These are phyloP conservation scores for Suhomyces sp. DNA, from an alignment of 805 yeast genomes.

Conservation along the genomic window DNA sequence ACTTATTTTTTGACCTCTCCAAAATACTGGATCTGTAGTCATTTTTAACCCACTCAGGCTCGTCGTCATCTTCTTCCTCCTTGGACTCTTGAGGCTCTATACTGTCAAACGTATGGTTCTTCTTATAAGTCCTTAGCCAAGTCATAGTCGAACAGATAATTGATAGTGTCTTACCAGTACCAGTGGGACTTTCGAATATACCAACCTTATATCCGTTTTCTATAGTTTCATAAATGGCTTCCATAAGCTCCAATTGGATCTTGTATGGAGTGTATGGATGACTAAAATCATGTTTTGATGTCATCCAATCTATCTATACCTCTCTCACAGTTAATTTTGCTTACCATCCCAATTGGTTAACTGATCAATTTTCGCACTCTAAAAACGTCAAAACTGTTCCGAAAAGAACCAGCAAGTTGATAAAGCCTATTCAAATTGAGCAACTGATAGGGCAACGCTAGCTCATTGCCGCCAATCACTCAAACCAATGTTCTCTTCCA, in stretches of 20 bases:
- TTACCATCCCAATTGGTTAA: background rate
- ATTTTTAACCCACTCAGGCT: constrained; percentile 67
- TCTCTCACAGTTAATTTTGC: background rate
- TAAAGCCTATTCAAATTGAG: background rate
- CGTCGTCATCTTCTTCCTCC: constrained; percentile 43
- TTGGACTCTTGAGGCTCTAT: background rate
- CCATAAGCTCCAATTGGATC: constrained; percentile 77
- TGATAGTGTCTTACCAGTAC: constrained; percentile 89
- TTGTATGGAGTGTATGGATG: constrained; percentile 84
- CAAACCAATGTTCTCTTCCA: constrained; percentile 14
- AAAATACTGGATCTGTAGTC: constrained; percentile 32
- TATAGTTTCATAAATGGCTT: constrained; percentile 63
- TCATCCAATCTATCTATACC: background rate
- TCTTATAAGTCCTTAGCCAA: constrained; percentile 65
- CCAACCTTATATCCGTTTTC: constrained; percentile 60
- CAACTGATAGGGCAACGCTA: background rate
- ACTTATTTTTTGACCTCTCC: constrained; percentile 20
- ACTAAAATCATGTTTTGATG: constrained; percentile 13
- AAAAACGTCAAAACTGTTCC: background rate
- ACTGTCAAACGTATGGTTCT: constrained; percentile 9
- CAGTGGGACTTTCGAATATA: constrained; percentile 90
- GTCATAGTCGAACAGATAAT: constrained; percentile 80
- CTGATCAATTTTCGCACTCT: background rate
- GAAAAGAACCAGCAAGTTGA: background rate
- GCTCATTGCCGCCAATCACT: background rate